Evolutionary conservation across 495 filamentous ascomycete genomes (phyloP).

Genomic region (Barbatosphaeria neglecta): DNA sequence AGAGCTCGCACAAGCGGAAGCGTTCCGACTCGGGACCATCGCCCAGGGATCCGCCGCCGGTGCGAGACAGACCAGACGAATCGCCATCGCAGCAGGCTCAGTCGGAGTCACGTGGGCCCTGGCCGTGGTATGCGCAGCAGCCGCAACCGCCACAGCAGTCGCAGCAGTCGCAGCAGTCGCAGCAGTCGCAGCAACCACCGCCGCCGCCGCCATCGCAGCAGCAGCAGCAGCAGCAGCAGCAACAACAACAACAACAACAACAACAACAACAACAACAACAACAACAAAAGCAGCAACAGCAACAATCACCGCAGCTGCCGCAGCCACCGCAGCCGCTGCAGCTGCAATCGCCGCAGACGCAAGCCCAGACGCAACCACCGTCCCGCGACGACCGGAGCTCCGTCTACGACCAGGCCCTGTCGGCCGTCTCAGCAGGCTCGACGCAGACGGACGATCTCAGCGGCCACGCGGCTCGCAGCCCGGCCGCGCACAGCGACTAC

Average conservation of each 20-base stretch:
- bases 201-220: neutral
- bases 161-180: neutral
- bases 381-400: slow-evolving; percentile 28
- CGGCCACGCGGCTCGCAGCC: slow-evolving; percentile 26
- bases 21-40: slow-evolving; percentile 28
- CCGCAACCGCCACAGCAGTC: neutral
- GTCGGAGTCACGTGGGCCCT: slow-evolving; percentile 29
- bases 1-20: slow-evolving; percentile 42
- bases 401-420: slow-evolving; percentile 29
- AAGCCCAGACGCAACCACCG: neutral
- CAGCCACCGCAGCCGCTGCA: neutral
- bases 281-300: neutral
- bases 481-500: slow-evolving; percentile 29
- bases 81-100: slow-evolving; percentile 16
- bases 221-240: neutral
- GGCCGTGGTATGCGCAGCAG: neutral
- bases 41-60: slow-evolving; percentile 2
- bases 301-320: neutral
- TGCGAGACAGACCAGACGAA: slow-evolving; percentile 23
- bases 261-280: neutral
- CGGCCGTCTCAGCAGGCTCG: slow-evolving; percentile 25
- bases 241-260: neutral
- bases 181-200: neutral
- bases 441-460: slow-evolving; percentile 34
- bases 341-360: neutral